Conservation (phyloP, 2,329 filamentous ascomycete genomes). For the Graphiopsis chlorocephala region DNA sequence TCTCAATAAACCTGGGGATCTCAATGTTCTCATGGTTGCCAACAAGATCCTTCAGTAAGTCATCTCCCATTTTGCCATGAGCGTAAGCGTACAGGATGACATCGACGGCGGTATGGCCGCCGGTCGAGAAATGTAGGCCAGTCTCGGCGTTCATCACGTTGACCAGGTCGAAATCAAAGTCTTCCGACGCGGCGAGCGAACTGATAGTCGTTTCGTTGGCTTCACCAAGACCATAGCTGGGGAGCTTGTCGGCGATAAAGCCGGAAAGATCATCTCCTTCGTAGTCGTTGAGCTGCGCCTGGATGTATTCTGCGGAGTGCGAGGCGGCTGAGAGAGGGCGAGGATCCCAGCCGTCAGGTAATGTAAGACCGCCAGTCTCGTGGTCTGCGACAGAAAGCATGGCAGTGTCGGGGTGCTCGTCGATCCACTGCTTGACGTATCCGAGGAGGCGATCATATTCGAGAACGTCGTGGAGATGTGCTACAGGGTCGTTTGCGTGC, state of each 20-base stretch:
- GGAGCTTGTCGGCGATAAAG: conserved; percentile 27
- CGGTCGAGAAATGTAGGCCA: conserved; percentile 38
- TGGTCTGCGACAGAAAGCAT: conserved; percentile 43
- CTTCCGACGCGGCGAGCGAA: conserved; percentile 21
- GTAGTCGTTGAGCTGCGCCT: conserved; percentile 34
- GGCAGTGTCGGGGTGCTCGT: conserved; percentile 39
- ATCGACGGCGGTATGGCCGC: conserved; percentile 39
- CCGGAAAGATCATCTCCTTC: conserved; percentile 30
- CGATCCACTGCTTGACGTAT: conserved; percentile 41
- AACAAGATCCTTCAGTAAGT: conserved; percentile 27
- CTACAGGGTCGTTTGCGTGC: conserved; percentile 29
- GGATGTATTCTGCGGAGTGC: conserved; percentile 36
- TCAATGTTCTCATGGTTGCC: conserved; percentile 35
- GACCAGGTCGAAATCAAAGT: conserved; percentile 31
- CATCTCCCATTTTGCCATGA: conserved; percentile 21
- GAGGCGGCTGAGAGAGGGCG: conserved; percentile 31
- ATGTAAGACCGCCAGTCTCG: conserved; percentile 41
- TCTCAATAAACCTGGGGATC: conserved; percentile 30
- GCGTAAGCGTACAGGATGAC: conserved; percentile 39
- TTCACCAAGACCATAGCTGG: conserved; percentile 30
- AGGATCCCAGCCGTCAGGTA: conserved; percentile 38
- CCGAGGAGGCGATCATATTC: conserved; percentile 42
- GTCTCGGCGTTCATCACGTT: conserved; percentile 33
- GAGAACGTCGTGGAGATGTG: conserved; percentile 38
- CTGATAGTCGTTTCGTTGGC: conserved; percentile 32